Conservation (phyloP, 1,139 yeast species). For the Yamadazyma taylorii region DNA sequence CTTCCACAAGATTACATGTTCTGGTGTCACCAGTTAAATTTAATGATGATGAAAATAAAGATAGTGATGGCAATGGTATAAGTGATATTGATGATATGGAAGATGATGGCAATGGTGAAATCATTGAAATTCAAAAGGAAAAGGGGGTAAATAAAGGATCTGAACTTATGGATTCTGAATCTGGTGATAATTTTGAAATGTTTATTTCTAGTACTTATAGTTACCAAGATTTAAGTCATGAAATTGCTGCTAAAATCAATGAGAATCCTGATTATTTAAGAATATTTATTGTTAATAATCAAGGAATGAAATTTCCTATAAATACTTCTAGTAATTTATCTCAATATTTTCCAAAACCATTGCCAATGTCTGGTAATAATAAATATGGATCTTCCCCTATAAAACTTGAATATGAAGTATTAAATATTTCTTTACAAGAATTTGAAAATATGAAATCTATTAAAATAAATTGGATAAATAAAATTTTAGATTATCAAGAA, state of each 20-base stretch:
- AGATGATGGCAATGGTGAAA: slow-evolving; percentile 18
- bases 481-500: slow-evolving; percentile 62
- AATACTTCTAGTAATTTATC: slow-evolving; percentile 43
- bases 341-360: slow-evolving; percentile 49
- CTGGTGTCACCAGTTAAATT: slow-evolving; percentile 49
- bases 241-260: slow-evolving; percentile 52
- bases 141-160: slow-evolving; percentile 9
- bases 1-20: slow-evolving; percentile 68
- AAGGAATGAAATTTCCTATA: slow-evolving; percentile 54
- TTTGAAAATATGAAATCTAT: slow-evolving; percentile 73
- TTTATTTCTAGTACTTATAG: slow-evolving; percentile 68
- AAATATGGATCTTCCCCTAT: slow-evolving; percentile 24
- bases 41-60: slow-evolving; percentile 15
- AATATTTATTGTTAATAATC: slow-evolving; percentile 56
- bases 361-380: slow-evolving; percentile 33
- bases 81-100: slow-evolving; percentile 53
- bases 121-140: slow-evolving; percentile 5
- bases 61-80: slow-evolving; percentile 12
- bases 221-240: slow-evolving; percentile 59
- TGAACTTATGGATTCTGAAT: slow-evolving; percentile 17
- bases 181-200: slow-evolving; percentile 46
- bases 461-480: slow-evolving; percentile 62
- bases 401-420: slow-evolving; percentile 70
- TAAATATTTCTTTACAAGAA: slow-evolving; percentile 72
- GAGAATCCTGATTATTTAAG: slow-evolving; percentile 66